These are phyloP conservation scores for Colletotrichum sp. DNA, from an alignment of 2,329 filamentous ascomycete species.

Conservation along the genomic window DNA sequence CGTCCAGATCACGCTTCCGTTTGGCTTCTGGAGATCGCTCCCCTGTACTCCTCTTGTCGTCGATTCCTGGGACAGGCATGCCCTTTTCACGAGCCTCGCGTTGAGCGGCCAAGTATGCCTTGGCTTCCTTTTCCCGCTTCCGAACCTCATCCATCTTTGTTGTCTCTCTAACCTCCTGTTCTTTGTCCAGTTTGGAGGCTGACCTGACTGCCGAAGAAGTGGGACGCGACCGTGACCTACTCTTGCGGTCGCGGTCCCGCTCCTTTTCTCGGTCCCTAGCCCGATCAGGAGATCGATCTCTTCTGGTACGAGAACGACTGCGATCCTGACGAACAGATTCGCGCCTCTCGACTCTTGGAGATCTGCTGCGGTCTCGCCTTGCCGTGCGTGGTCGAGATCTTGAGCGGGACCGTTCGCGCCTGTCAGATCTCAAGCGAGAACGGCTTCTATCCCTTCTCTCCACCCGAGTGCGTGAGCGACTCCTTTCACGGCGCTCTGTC, in stretches of 20 bases:
- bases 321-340: slow-evolving; percentile 23
- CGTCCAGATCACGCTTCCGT: slow-evolving; percentile 37
- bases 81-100: slow-evolving; percentile 66
- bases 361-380: slow-evolving; percentile 34
- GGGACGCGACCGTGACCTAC: slow-evolving; percentile 49
- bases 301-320: slow-evolving; percentile 18
- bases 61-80: slow-evolving; percentile 61
- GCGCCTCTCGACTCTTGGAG: slow-evolving; percentile 22
- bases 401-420: slow-evolving; percentile 14
- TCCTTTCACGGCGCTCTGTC: slow-evolving; percentile 25
- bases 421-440: slow-evolving; percentile 27
- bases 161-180: slow-evolving; percentile 55
- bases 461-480: slow-evolving; percentile 29
- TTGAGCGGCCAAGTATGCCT: slow-evolving; percentile 67
- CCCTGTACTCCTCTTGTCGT: slow-evolving; percentile 52
- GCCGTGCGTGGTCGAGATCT: slow-evolving; percentile 5
- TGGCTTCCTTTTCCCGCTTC: slow-evolving; percentile 67
- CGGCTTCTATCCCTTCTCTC: slow-evolving; percentile 32
- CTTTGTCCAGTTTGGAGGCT: slow-evolving; percentile 29
- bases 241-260: slow-evolving; percentile 40
- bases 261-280: slow-evolving; percentile 12
- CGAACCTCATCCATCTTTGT: slow-evolving; percentile 67
- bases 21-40: slow-evolving; percentile 45
- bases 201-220: slow-evolving; percentile 25
- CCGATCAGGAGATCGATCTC: slow-evolving; percentile 26